These are phyloP conservation scores for Przewalskia tangutica DNA, from an alignment of 257 asterid species.

Conservation along the genomic window DNA sequence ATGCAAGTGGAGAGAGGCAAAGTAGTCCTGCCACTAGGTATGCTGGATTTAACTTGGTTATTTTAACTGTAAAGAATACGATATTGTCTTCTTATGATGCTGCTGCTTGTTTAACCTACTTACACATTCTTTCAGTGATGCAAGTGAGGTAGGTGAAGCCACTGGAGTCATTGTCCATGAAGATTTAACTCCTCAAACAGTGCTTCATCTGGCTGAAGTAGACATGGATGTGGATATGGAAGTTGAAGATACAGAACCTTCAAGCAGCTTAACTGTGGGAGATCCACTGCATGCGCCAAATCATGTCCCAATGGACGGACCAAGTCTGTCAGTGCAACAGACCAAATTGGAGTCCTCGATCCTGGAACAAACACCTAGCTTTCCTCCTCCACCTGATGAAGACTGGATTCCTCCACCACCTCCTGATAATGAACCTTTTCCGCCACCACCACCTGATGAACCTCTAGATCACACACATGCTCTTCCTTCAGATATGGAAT, in stretches of 20 bases:
- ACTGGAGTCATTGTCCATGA: slow-evolving; percentile 18
- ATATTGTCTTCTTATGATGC: slow-evolving; percentile 15
- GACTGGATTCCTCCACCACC: slow-evolving; percentile 92
- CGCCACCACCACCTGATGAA: slow-evolving; percentile 93
- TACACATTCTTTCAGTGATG: slow-evolving; percentile 10
- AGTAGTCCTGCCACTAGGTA: slow-evolving; percentile 19
- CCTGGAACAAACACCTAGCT: slow-evolving; percentile 13
- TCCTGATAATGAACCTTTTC: slow-evolving; percentile 75
- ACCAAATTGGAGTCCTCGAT: slow-evolving; percentile 16
- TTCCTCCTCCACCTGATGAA: slow-evolving; percentile 42
- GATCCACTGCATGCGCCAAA: slow-evolving; percentile 25
- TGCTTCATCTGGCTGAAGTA: slow-evolving; percentile 37
- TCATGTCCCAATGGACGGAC: slow-evolving; percentile 25
- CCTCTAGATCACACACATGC: slow-evolving; percentile 50
- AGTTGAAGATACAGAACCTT: slow-evolving; percentile 64
- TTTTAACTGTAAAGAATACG: not conserved
- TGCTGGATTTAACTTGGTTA: not conserved
- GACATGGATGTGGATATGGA: slow-evolving; percentile 99
- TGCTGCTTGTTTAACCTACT: slow-evolving; percentile 1
- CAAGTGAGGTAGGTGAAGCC: slow-evolving; percentile 23
- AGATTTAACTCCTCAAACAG: slow-evolving; percentile 23
- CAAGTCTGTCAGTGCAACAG: slow-evolving; percentile 12
- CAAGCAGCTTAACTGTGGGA: slow-evolving; percentile 17
- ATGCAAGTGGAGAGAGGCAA: slow-evolving; percentile 22
- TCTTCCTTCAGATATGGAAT: slow-evolving; percentile 33